phyloP scores from a whole-genome alignment of 352 stramenopile genomes.

The Plasmopara muralis region DNA sequence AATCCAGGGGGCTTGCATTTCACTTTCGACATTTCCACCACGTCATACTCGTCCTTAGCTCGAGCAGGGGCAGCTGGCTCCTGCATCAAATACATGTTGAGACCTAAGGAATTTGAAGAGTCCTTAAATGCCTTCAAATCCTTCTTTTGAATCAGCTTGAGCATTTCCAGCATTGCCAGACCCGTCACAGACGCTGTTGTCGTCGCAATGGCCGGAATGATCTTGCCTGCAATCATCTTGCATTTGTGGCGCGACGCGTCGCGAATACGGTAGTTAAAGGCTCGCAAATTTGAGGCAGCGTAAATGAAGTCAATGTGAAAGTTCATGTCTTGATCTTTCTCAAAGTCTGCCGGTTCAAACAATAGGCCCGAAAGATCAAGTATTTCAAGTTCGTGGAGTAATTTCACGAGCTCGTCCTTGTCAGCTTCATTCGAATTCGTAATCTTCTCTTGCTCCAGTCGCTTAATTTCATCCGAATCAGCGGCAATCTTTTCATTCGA shows the following conservation, averaged over 20 bases:
- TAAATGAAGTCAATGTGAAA: conserved; percentile 98
- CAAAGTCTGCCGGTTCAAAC: conserved; percentile 89
- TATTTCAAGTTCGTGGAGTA: conserved; percentile 61
- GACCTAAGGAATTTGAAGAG: conserved; percentile 87
- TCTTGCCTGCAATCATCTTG: conserved; percentile 99
- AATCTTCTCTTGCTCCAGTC: conserved; percentile 58
- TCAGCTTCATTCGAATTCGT: conserved; percentile 59
- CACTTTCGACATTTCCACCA: conserved; percentile 83
- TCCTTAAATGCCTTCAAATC: conserved; percentile 88
- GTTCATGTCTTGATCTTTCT: conserved; percentile 97
- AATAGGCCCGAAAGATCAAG: conserved; percentile 48
- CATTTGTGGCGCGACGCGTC: conserved; percentile 82
- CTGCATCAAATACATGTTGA: conserved; percentile 91
- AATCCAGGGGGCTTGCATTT: conserved; percentile 84
- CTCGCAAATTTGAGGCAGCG: conserved; percentile 95
- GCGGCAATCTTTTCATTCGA: conserved; percentile 76
- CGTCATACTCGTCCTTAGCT: conserved; percentile 89
- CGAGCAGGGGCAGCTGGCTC: conserved; percentile 79
- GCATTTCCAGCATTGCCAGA: conserved; percentile 91
- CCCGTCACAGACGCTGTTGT: conserved; percentile 99
- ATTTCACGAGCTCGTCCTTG: conserved; percentile 52
- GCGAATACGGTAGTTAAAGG: conserved; percentile 82
- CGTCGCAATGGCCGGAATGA: conserved; percentile 99
- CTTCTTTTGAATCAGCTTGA: conserved; percentile 87
- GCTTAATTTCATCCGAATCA: conserved; percentile 60